Evolutionary conservation across 202 grass and related monocot genomes (phyloP).

Genomic region (Saccharum hybrid): DNA sequence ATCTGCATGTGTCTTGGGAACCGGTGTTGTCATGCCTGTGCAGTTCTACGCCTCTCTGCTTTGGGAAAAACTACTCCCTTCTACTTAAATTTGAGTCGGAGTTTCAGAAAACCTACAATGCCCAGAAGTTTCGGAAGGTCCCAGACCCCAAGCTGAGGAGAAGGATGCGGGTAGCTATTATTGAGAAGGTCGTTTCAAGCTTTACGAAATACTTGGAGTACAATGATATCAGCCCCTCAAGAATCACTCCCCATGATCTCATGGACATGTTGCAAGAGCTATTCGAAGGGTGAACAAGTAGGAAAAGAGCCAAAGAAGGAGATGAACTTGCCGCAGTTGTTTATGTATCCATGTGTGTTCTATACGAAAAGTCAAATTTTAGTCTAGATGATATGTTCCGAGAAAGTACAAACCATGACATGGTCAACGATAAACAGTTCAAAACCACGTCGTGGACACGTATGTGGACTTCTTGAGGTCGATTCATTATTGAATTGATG

Average conservation of each 20-base stretch:
- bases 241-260: neutral
- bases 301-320: no score
- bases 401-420: no score
- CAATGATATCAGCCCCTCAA: neutral
- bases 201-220: neutral
- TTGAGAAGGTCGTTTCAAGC: neutral
- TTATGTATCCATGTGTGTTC: no score
- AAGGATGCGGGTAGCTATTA: neutral
- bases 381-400: no score
- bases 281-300: neutral
- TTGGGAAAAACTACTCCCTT: neutral
- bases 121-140: neutral
- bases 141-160: neutral
- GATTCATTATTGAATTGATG: neutral
- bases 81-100: neutral
- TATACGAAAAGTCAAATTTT: no score
- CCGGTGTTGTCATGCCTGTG: neutral
- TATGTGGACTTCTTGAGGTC: no score
- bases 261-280: neutral
- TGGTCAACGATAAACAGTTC: no score
- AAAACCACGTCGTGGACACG: no score
- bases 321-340: no score
- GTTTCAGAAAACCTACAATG: neutral
- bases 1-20: neutral
- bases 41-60: neutral